Evolutionary conservation across 2,329 filamentous ascomycete genomes (phyloP), one percentile per base, ranked within the genome.

Genomic region (Alternaria angustiovoidea): DNA sequence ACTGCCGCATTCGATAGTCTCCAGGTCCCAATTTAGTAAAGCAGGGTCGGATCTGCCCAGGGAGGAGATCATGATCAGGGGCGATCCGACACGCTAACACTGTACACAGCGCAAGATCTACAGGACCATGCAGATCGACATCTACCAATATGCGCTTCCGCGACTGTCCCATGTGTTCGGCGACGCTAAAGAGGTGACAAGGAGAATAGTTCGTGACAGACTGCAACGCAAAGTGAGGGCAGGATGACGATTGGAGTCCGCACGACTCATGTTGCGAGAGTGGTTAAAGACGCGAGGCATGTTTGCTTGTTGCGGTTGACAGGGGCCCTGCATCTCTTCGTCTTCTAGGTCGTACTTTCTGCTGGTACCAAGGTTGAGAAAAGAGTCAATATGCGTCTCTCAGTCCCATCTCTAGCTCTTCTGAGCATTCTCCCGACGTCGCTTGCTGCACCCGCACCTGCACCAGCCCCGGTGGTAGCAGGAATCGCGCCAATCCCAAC

Each of bases 381-480:
- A 26, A 9, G 12, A 16, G 32, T 44, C 48, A 49, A 52, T 9
- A 69, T 67, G 64, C 65, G 63, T 56, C 51, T 59, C 12, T 24
- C 30, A 36, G 46, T 52, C 14, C 36, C 34, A 30, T 61, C 54
- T 24, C 32, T 68, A 26, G 65, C 59, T 49, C 39, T 64, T 22
- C 43, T 66, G 46, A 43, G 66, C 60, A 34, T 67, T 36, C 41
- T 67, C 24, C 18, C 64, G 4, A 34, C 60, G 16, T 55, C 64
- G 9, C 34, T 62, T 11, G 55, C 59, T 46, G 51, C 49, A 34
- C 58, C 58, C 39, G 48, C 59, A 49, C 59, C 51, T 7, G 51
- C 24, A 24, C 47, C 59, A n/a, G 42, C 34, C 22, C 44, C 52
- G 20, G 22, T 41, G 38, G 38, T 41, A 18, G 46, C 46, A 34